Conservation (phyloP, 2,329 filamentous ascomycete species). For the Penicillium italicum region DNA sequence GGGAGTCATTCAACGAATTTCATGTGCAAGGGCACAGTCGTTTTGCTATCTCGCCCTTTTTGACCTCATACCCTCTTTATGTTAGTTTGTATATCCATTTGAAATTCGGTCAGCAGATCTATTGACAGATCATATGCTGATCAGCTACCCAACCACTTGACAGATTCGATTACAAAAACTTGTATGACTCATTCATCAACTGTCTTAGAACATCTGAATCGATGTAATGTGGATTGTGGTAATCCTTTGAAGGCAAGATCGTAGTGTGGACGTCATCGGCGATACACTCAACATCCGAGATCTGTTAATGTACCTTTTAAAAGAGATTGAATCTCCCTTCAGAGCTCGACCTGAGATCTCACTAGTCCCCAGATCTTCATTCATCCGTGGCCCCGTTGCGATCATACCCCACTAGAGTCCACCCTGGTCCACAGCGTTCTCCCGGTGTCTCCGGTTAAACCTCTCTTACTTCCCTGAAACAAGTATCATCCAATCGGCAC, state of each 20-base stretch:
- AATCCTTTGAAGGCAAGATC: neutral
- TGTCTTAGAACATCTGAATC: neutral
- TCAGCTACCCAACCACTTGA: neutral
- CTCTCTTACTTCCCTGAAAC: neutral
- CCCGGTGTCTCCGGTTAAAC: neutral
- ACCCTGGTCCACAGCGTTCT: neutral
- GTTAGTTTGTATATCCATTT: neutral
- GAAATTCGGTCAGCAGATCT: neutral
- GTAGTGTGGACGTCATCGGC: neutral
- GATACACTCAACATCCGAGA: neutral
- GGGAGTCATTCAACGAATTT: slow-evolving; percentile 10
- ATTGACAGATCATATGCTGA: neutral
- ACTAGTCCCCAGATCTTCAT: slow-evolving; percentile 1
- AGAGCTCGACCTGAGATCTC: neutral
- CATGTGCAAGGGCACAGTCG: slow-evolving; percentile 13
- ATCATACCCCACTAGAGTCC: neutral
- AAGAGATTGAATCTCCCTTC: neutral
- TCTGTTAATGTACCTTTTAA: neutral
- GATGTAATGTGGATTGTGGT: neutral
- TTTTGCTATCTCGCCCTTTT: slow-evolving; percentile 2
- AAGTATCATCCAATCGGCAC: neutral
- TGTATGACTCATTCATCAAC: neutral
- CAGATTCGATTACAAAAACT: neutral
- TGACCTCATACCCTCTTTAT: slow-evolving; percentile 2
- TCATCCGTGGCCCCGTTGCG: neutral